Percentiles rank a stretch among this genome's conserved stretches.
Evolutionary conservation across 148 eudicot genomes (phyloP).

Genomic region (Chenopodium album): DNA sequence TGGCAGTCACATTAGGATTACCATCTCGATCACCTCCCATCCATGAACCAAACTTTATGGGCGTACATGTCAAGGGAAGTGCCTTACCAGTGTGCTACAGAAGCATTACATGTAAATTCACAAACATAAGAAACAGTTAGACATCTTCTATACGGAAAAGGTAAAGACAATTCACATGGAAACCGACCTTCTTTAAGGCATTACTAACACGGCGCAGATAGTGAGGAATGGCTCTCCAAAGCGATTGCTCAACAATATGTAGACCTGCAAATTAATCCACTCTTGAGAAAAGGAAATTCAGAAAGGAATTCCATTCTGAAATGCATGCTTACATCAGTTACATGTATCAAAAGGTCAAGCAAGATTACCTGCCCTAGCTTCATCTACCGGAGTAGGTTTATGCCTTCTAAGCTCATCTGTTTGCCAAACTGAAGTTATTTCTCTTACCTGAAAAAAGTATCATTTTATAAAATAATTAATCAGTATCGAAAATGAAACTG

Average conservation of each 20-base stretch:
- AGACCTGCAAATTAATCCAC: slow-evolving; percentile 50
- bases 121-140: slow-evolving; percentile 2
- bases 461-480: background rate
- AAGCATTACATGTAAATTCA: slow-evolving; percentile 8
- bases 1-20: slow-evolving; percentile 94
- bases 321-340: background rate
- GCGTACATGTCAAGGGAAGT: slow-evolving; percentile 90
- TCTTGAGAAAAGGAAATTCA: background rate
- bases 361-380: slow-evolving; percentile 82
- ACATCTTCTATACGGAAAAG: background rate
- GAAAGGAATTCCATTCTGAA: no score
- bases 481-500: background rate
- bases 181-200: slow-evolving; percentile 77
- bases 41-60: slow-evolving; percentile 93
- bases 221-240: slow-evolving; percentile 91
- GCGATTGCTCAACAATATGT: slow-evolving; percentile 90
- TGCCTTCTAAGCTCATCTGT: slow-evolving; percentile 94
- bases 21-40: slow-evolving; percentile 99
- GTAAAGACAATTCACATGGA: background rate
- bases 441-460: slow-evolving; percentile 60
- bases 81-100: slow-evolving; percentile 83
- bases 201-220: slow-evolving; percentile 88
- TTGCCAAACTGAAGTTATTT: slow-evolving; percentile 91
- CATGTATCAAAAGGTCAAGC: slow-evolving; percentile 2
- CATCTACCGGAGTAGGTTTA: slow-evolving; percentile 95